Base-by-base conservation (phyloP, 768 basidiomycete genomes). In the Coprinopsis sp. region DNA sequence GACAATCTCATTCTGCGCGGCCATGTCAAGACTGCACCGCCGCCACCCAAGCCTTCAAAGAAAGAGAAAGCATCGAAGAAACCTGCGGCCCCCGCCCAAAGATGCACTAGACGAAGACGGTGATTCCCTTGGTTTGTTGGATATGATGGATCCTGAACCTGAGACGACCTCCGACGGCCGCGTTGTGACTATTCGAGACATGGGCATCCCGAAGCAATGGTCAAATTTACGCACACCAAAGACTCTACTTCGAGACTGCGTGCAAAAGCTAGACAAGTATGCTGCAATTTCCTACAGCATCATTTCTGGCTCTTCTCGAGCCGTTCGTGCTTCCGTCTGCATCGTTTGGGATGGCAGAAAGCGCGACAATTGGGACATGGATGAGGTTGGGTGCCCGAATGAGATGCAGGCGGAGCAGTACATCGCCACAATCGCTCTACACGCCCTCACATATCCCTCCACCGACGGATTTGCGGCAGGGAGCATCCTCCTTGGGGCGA, bases 341-440 rank as follows among this genome's bases (percentile, higher is more conserved):
- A 76, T 98, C 47, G 73, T 81, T 24, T 94, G 91, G 90, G 74
- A 74, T 33, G 78, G 77, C 27, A 73, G 70, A 42, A 75, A 74
- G 52, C 65, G 66, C 47, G 70, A 78, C 44, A 74, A 82, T 40
- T 96, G 87, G 85, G 61, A 61, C 13, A 99, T 98, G 95, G 77
- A 82, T 3, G 79, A 89, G 50, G 70, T 89, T 34, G 93, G 89
- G 12, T 98, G 95, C 57, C 69, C 77, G 34, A 79, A 88, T 51
- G 74, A 79, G 46, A 56, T 59, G 0, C 92, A 97, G 61, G 93
- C 95, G 19, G 89, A 90, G 63, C 83, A 97, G 56, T 99, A 91
- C 59, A 77, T 95, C 40, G 79, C 95, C 3, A 87, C 87, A 14
- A 65, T 94, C 38, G 92, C 91, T 3, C 69, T 97, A 27, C 90